phyloP scores from a whole-genome alignment of 441 rosid species.

The Adansonia gregorii region DNA sequence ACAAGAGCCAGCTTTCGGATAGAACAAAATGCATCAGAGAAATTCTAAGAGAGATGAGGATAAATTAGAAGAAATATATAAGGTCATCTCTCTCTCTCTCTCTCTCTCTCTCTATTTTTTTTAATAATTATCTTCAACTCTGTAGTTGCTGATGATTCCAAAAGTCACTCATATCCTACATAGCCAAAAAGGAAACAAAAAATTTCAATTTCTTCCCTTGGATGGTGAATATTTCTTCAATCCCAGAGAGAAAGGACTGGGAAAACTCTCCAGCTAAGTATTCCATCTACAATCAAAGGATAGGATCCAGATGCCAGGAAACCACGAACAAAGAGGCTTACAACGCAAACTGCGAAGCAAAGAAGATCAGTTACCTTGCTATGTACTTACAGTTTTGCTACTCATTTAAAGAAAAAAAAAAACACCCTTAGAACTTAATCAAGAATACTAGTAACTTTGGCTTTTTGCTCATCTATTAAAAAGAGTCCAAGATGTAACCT shows the following conservation, averaged over 20 bases:
- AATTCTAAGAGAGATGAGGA: conserved; percentile 3
- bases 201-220: neutral
- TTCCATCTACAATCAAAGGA: neutral
- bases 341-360: neutral
- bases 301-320: neutral
- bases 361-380: neutral
- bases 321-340: neutral
- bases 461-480: too few relatives aligned
- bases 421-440: neutral
- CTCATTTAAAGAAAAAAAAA: neutral
- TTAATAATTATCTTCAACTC: neutral
- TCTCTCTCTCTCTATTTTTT: neutral
- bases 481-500: too few relatives aligned
- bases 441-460: neutral
- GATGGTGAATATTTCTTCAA: neutral
- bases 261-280: neutral
- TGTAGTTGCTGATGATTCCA: neutral
- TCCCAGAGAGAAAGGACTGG: neutral
- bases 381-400: neutral
- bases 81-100: neutral
- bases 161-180: neutral
- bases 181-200: neutral
- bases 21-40: conserved; percentile 8
- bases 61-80: conserved; percentile 11
- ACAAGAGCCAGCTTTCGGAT: neutral